Evolutionary conservation across 202 grass and related monocot genomes (phyloP).

Genomic region (Alloteropsis angusta): DNA sequence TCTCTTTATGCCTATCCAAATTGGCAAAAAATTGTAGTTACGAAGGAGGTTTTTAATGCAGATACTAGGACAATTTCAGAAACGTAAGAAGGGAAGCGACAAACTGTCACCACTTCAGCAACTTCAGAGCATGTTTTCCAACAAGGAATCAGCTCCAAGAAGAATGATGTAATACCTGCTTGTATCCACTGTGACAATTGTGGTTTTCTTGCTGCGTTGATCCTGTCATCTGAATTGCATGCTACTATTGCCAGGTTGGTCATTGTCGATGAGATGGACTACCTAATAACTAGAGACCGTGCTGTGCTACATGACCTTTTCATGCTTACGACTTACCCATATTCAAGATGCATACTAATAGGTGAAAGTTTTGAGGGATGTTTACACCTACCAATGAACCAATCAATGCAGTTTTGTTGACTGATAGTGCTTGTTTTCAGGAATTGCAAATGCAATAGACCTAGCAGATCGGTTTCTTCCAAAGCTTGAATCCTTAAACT

Average conservation of each 20-base stretch:
- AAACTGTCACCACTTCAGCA: slow-evolving; percentile 58
- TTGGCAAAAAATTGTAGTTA: neutral
- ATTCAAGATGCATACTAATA: slow-evolving; percentile 77
- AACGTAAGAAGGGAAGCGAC: slow-evolving; percentile 28
- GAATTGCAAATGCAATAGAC: slow-evolving; percentile 92
- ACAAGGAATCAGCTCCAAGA: slow-evolving; percentile 40
- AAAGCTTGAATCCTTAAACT: slow-evolving; percentile 87
- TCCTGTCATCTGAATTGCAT: slow-evolving; percentile 5
- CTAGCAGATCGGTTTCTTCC: slow-evolving; percentile 85
- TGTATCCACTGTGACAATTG: neutral
- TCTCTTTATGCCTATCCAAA: slow-evolving; percentile 1
- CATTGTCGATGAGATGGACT: slow-evolving; percentile 91
- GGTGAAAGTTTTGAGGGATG: slow-evolving; percentile 30
- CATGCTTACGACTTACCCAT: slow-evolving; percentile 72
- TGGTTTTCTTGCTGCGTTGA: slow-evolving; percentile 6
- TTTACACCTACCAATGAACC: neutral
- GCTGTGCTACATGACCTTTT: slow-evolving; percentile 88
- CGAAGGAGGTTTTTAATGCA: slow-evolving; percentile 37
- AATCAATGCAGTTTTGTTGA: slow-evolving; percentile 10
- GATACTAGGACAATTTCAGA: slow-evolving; percentile 57
- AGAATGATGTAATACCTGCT: slow-evolving; percentile 65
- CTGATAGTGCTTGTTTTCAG: slow-evolving; percentile 26
- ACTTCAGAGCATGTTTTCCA: slow-evolving; percentile 62
- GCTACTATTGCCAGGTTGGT: slow-evolving; percentile 49
- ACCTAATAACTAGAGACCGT: slow-evolving; percentile 73